phyloP scores from a whole-genome alignment of 352 stramenopile genomes.

The Globisporangium megalacanthum region DNA sequence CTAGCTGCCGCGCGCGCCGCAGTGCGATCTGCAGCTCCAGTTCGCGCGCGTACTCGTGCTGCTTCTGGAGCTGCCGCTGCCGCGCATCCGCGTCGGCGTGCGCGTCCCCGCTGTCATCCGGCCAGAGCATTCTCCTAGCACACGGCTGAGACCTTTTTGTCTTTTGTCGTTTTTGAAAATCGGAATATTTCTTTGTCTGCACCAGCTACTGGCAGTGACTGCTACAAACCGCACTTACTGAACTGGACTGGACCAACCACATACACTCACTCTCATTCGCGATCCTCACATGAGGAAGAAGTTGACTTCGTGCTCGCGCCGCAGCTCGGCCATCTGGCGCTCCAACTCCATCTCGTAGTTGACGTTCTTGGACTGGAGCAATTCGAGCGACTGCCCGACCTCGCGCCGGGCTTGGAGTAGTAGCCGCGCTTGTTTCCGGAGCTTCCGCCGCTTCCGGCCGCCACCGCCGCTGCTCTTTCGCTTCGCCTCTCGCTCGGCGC shows the following conservation, averaged over 20 bases:
- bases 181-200: too few species aligned
- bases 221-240: background rate
- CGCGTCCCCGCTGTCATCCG: slow-evolving; percentile 31
- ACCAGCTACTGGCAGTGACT: too few species aligned
- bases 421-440: slow-evolving; percentile 40
- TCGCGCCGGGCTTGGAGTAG: slow-evolving; percentile 38
- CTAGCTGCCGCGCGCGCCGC: slow-evolving; percentile 34
- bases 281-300: slow-evolving; percentile 39
- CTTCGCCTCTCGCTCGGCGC: slow-evolving; percentile 21
- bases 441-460: slow-evolving; percentile 13
- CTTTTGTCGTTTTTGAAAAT: too few species aligned
- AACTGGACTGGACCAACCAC: background rate
- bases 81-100: slow-evolving; percentile 28
- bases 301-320: slow-evolving; percentile 57
- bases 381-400: slow-evolving; percentile 45
- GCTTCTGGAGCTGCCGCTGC: slow-evolving; percentile 46
- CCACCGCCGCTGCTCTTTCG: slow-evolving; percentile 11
- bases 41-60: slow-evolving; percentile 60
- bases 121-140: slow-evolving; percentile 47
- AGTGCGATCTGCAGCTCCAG: slow-evolving; percentile 68
- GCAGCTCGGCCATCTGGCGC: slow-evolving; percentile 40
- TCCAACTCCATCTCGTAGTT: slow-evolving; percentile 51
- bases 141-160: too few species aligned
- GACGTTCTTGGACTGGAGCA: slow-evolving; percentile 56
- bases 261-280: background rate